These are phyloP conservation scores for Aureobasidium namibiae DNA, from an alignment of 2,329 filamentous ascomycete genomes.

Conservation along the genomic window DNA sequence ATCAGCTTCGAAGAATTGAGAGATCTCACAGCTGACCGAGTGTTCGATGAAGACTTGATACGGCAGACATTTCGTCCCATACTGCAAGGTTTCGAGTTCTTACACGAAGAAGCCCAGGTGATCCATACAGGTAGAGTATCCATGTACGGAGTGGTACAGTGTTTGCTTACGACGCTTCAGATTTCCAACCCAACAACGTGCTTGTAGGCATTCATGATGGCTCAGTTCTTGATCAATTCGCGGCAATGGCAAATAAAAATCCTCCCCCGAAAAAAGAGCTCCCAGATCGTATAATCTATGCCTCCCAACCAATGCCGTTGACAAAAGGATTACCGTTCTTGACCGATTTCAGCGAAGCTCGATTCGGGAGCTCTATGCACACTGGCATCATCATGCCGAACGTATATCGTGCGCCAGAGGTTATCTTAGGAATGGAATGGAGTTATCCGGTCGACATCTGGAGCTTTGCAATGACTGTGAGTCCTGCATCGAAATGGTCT, in stretches of 20 bases:
- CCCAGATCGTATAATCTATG: conserved; percentile 22
- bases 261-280: conserved; percentile 22
- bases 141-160: background rate
- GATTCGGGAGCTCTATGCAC: conserved; percentile 22
- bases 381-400: conserved; percentile 23
- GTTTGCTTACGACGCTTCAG: conserved; percentile 14
- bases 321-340: conserved; percentile 21
- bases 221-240: conserved; percentile 12
- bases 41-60: conserved; percentile 12
- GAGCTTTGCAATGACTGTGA: conserved; percentile 31
- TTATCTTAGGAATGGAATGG: conserved; percentile 30
- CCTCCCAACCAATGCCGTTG: conserved; percentile 21
- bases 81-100: conserved; percentile 21
- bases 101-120: conserved; percentile 21
- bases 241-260: background rate
- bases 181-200: conserved; percentile 24
- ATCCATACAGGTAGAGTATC: conserved; percentile 23
- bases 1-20: conserved; percentile 31
- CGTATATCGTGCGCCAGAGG: conserved; percentile 31
- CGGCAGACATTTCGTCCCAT: conserved; percentile 15
- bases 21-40: conserved; percentile 18
- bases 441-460: conserved; percentile 31
- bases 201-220: conserved; percentile 18
- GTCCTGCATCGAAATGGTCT: conserved; percentile 14
- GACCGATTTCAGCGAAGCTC: conserved; percentile 32